Evolutionary conservation across 192 early-diverging fungal species (phyloP), one percentile per base, ranked within the genome.

Genomic region (Umbelopsis isabellina): DNA sequence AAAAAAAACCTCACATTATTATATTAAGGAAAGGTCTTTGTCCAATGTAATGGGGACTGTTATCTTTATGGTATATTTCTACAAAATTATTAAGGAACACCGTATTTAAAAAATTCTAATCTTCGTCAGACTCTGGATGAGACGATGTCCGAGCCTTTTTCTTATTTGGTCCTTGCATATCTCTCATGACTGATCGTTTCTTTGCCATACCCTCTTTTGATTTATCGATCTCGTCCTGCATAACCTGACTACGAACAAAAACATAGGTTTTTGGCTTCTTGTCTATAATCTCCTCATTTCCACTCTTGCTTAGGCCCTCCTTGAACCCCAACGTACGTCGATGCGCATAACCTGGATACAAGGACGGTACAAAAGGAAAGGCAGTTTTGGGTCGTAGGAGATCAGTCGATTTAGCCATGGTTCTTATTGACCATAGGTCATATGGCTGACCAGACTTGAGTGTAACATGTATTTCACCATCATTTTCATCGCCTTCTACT

Each of bases 251-350:
- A 30, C 76, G 72, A 12, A 90, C 85, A 88, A 95, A 95, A 27
- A 90, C 75, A 79, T 87, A 89, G 13, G 89, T 90, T 74, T 89
- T 86, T 15, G 91, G 88, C 1, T 76, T 76, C 70, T 89, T 86
- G 49, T 85, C 72, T 4, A 74, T 12, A 35, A 97, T 94, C 77
- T 98, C 95, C 52, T 84, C 86, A 76, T 98, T 98, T 7, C 80
- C 87, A 5, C 75, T 81, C 30, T 82, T 84, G 46, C 91, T 94
- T 16, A 92, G 45, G 0, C 93, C 93, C 27, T 95, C 87, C 73
- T 94, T 88, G 76, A 91, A 97, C 6, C 97, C 97, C n/a, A 99
- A 88, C 4, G 97, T 99, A 49, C 97, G 88, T 8, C 96, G 87
- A 84, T 99, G 97, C 72, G 88, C 83, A 71, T 99, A 99, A 9